Evolutionary conservation across 768 basidiomycete genomes (phyloP), one percentile per base, ranked within the genome.

Genomic region (Leccinum ochraceum): DNA sequence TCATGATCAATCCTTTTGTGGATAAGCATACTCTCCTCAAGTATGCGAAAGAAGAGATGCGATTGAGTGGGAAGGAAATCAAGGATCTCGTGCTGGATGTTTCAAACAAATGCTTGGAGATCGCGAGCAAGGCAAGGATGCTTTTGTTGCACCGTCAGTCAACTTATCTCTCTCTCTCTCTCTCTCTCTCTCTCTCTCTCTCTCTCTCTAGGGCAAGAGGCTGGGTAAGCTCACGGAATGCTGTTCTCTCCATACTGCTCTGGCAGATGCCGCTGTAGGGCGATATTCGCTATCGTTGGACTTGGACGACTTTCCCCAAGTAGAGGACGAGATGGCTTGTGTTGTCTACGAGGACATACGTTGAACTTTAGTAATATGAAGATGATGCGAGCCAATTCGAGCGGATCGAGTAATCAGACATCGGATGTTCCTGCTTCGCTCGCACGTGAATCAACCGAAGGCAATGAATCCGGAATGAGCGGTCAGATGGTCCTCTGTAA

Each of bases 1-100:
- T 91, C 51, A 79, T 92, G 57, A 69, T 83, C 55, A 90, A 84
- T 69, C 87, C 88, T 28, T 91, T 90, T 67, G 81, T 88, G 48
- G 88, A 90, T 66, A 79, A 82, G 57, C 82, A 80, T 67, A 65
- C 74, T 53, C 70, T 78, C 48, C 70, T 88, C 24, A 67, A 67
- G 52, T 91, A 84, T 63, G 81, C 77, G 11, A 75, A 65, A 56
- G 70, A 70, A 30, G 70, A 67, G 44, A 81, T 83, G 68, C 78
- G 77, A 53, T 76, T 86, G 74, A 73, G 67, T 66, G 57, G 32
- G 53, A 68, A 69, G 44, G 83, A 82, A 26, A 71, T 84, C 37
- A 74, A 75, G 52, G 69, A 71, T 7, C 75, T 90, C 28, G 77
- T 86, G 9, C 78, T 81, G 65, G 85, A 89, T 20, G 83, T 89